Evolutionary conservation across 768 basidiomycete genomes (phyloP).

Genomic region (Termitomyces sp.): DNA sequence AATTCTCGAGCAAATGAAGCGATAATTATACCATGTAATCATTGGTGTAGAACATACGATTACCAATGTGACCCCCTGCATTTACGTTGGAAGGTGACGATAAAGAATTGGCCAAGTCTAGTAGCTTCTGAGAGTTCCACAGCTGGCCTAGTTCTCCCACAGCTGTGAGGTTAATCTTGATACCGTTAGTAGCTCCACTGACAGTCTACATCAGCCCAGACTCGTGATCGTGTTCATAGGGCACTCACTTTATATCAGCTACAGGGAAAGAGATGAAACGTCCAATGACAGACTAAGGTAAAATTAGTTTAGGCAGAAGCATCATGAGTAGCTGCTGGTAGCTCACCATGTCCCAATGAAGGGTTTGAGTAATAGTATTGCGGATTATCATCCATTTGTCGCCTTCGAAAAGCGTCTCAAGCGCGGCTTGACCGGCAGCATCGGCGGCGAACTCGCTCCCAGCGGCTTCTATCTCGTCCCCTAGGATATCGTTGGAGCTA

Average conservation of each 20-base stretch:
- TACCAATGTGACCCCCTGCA: slow-evolving; percentile 49
- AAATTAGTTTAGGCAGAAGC: slow-evolving; percentile 14
- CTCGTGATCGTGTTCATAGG: slow-evolving; percentile 25
- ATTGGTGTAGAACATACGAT: slow-evolving; percentile 61
- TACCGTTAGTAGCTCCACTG: slow-evolving; percentile 50
- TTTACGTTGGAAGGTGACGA: slow-evolving; percentile 44
- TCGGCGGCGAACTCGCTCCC: slow-evolving; percentile 56
- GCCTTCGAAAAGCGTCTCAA: slow-evolving; percentile 26
- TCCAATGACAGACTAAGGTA: slow-evolving; percentile 37
- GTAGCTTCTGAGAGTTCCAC: slow-evolving; percentile 25
- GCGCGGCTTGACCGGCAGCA: slow-evolving; percentile 38
- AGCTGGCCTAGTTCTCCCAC: slow-evolving; percentile 14
- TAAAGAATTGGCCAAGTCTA: slow-evolving; percentile 35
- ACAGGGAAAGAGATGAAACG: slow-evolving; percentile 70
- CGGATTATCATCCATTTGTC: slow-evolving; percentile 67
- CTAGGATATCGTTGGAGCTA: slow-evolving; percentile 60
- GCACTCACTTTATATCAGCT: slow-evolving; percentile 38
- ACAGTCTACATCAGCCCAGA: not conserved
- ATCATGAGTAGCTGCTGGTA: not conserved
- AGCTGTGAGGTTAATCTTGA: slow-evolving; percentile 52
- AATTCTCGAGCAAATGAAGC: not conserved
- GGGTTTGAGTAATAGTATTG: slow-evolving; percentile 50
- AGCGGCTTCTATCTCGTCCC: slow-evolving; percentile 56
- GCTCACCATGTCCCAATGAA: slow-evolving; percentile 75
- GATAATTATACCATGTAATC: slow-evolving; percentile 58